phyloP scores from a whole-genome alignment of 352 stramenopile species.

The Globisporangium canariense region DNA sequence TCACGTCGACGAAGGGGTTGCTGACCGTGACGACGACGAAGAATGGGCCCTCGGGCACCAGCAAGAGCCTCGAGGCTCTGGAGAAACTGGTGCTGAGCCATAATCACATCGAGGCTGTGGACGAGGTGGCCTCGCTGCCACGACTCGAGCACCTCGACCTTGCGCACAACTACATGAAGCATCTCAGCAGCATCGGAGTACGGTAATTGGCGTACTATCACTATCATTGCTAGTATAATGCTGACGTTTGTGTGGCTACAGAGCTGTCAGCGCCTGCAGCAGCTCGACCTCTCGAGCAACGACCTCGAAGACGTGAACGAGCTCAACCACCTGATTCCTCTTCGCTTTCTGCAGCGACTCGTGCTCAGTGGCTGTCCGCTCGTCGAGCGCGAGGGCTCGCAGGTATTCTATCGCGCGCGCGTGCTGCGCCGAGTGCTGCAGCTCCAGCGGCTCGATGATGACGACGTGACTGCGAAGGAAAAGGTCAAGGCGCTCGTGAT shows the following conservation, averaged over 20 bases:
- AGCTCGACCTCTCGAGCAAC: constrained; percentile 54
- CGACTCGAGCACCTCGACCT: constrained; percentile 52
- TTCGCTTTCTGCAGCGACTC: constrained; percentile 44
- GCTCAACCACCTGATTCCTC: constrained; percentile 43
- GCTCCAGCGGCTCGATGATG: constrained; percentile 45
- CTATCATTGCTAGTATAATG: not conserved
- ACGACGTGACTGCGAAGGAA: constrained; percentile 58
- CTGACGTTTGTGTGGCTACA: constrained; percentile 13
- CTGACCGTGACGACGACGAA: not conserved
- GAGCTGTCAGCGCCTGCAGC: constrained; percentile 50
- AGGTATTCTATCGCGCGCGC: constrained; percentile 54
- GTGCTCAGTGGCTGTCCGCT: constrained; percentile 45
- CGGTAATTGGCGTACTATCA: not conserved
- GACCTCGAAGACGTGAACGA: constrained; percentile 53
- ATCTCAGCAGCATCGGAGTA: constrained; percentile 43
- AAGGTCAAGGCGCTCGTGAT: constrained; percentile 76
- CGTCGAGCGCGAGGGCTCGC: constrained; percentile 27
- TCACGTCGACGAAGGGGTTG: constrained; percentile 43
- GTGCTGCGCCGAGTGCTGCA: constrained; percentile 61
- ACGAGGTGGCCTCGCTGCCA: constrained; percentile 42
- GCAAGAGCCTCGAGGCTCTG: constrained; percentile 33
- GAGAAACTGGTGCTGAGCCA: constrained; percentile 48
- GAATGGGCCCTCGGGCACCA: not conserved
- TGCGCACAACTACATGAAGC: constrained; percentile 48
- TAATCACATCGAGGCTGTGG: constrained; percentile 51